A percentile compares a stretch with the other conserved stretches of the same genome.
Conservation (phyloP, 441 rosid species). For the Pelargonium myrrhifolium region DNA sequence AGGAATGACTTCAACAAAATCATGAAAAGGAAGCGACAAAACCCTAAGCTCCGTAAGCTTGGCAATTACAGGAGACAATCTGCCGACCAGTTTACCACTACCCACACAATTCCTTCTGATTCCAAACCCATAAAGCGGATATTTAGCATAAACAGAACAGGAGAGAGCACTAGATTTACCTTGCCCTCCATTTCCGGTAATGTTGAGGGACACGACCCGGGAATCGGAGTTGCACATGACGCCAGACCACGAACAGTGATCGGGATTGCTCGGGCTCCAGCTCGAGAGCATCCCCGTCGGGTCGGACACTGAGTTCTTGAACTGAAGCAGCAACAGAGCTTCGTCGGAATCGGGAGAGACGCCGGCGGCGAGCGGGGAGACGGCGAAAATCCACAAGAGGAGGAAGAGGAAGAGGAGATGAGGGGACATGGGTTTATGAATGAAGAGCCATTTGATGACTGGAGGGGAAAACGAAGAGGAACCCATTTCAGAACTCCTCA, state of each 20-base stretch:
- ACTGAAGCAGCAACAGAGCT: conserved; percentile 48
- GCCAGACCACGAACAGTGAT: conserved; percentile 59
- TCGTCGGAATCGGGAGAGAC: conserved; percentile 41
- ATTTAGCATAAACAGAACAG: conserved; percentile 36
- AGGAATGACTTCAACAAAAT: conserved; percentile 51
- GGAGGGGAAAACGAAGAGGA: not conserved
- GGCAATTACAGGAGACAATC: conserved; percentile 39
- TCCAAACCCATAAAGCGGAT: conserved; percentile 49
- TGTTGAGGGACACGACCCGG: conserved; percentile 52
- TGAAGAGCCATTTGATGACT: conserved; percentile 1
- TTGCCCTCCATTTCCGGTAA: conserved; percentile 33
- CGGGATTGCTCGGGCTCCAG: conserved; percentile 43
- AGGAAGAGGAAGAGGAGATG: conserved; percentile 15
- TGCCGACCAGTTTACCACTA: conserved; percentile 43
- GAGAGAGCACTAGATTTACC: conserved; percentile 30
- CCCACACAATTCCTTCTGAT: conserved; percentile 30
- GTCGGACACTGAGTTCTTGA: conserved; percentile 60
- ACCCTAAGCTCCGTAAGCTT: conserved; percentile 52
- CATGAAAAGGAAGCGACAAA: conserved; percentile 62
- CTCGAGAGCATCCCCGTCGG: conserved; percentile 51
- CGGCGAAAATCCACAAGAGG: conserved; percentile 19
- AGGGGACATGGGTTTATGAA: not conserved
- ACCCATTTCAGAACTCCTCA: conserved; percentile 6
- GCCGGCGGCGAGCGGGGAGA: not conserved
- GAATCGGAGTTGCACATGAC: conserved; percentile 51